Conservation (phyloP, 2,329 filamentous ascomycete species). For the Penicillium palitans region DNA sequence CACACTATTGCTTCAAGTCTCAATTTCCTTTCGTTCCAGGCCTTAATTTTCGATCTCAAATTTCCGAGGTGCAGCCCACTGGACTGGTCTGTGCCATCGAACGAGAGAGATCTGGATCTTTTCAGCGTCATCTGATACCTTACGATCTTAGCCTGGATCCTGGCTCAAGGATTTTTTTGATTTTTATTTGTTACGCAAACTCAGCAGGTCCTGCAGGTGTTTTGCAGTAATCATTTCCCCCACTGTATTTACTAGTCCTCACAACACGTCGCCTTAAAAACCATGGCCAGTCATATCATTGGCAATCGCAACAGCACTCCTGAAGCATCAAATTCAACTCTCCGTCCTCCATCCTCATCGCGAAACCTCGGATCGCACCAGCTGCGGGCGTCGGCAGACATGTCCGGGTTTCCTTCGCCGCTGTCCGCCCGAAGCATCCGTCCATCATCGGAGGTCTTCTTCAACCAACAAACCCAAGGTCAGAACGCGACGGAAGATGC, state of each 20-base stretch:
- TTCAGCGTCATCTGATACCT: constrained; percentile 21
- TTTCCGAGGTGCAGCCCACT: constrained; percentile 46
- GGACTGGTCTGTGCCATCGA: constrained; percentile 46
- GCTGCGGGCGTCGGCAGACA: constrained; percentile 92
- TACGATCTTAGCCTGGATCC: constrained; percentile 19
- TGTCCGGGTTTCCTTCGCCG: constrained; percentile 76
- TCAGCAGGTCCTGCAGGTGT: constrained; percentile 83
- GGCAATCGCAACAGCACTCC: constrained; percentile 96
- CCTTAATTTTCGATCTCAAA: constrained; percentile 22
- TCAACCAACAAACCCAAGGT: constrained; percentile 71
- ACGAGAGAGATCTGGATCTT: constrained; percentile 33
- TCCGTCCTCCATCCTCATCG: constrained; percentile 81
- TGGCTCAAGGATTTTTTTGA: constrained; percentile 22
- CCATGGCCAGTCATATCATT: constrained; percentile 65
- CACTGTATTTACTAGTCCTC: constrained; percentile 37
- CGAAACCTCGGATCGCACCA: constrained; percentile 77
- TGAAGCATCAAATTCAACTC: constrained; percentile 77
- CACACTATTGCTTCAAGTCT: constrained; percentile 44
- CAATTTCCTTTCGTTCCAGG: constrained; percentile 41
- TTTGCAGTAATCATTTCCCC: constrained; percentile 43
- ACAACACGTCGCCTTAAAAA: constrained; percentile 22
- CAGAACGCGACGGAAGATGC: constrained; percentile 75
- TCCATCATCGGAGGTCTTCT: constrained; percentile 89
- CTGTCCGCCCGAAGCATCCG: constrained; percentile 77
- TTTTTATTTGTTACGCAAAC: constrained; percentile 39